Evolutionary conservation across 495 filamentous ascomycete genomes (phyloP).

Genomic region (Monascus purpureus): DNA sequence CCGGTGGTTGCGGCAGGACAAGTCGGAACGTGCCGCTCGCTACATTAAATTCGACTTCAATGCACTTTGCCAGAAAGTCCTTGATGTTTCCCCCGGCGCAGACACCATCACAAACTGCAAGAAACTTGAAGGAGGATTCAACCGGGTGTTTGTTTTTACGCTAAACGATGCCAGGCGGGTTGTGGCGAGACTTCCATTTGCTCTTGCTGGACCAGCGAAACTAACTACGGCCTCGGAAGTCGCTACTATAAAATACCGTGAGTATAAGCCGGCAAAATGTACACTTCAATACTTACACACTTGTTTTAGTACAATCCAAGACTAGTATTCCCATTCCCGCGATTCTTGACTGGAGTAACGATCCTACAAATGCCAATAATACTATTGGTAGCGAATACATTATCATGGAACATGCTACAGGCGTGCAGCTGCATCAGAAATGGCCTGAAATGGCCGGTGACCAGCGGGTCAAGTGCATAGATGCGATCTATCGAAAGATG

Average conservation of each 20-base stretch:
- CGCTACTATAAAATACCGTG: slow-evolving; percentile 32
- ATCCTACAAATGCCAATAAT: slow-evolving; percentile 19
- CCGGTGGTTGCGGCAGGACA: too few species aligned
- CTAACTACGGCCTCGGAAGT: slow-evolving; percentile 31
- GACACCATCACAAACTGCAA: slow-evolving; percentile 10
- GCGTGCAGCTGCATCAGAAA: slow-evolving; percentile 21
- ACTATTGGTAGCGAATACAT: slow-evolving; percentile 33
- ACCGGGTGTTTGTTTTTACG: slow-evolving; percentile 27
- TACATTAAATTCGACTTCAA: too few species aligned
- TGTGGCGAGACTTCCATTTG: slow-evolving; percentile 24
- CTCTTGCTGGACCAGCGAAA: slow-evolving; percentile 20
- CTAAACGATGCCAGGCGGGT: slow-evolving; percentile 17
- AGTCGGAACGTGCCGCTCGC: too few species aligned
- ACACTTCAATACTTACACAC: too few species aligned
- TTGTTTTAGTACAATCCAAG: slow-evolving; percentile 19
- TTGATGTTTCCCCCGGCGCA: slow-evolving; percentile 17
- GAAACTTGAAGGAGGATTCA: slow-evolving; percentile 30
- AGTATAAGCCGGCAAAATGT: too few species aligned
- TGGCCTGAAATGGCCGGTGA: slow-evolving; percentile 24
- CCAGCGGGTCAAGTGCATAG: slow-evolving; percentile 23
- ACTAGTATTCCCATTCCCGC: slow-evolving; percentile 24
- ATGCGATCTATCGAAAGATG: slow-evolving; percentile 15
- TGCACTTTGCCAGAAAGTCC: slow-evolving; percentile 19
- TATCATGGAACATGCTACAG: slow-evolving; percentile 25
- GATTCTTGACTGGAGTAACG: slow-evolving; percentile 29